phyloP scores from a whole-genome alignment of 164 flowering plant genomes.

The Aristolochia fimbriata region DNA sequence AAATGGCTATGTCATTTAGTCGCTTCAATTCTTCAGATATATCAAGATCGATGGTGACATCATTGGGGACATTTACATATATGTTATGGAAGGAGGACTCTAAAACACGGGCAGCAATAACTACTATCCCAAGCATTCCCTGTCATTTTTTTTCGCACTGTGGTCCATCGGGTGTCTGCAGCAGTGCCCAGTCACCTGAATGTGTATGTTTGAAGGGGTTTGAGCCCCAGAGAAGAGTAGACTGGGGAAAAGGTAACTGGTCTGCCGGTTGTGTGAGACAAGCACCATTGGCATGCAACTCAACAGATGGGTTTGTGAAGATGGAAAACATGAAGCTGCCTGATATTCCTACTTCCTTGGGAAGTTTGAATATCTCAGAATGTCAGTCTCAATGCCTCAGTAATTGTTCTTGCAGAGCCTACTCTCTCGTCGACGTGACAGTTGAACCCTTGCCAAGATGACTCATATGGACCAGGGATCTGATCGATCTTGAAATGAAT shows the following conservation, averaged over 20 bases:
- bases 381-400: slow-evolving; percentile 2
- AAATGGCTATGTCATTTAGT: neutral
- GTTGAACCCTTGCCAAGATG: neutral
- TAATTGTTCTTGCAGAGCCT: slow-evolving; percentile 8
- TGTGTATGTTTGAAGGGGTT: slow-evolving; percentile 8
- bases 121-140: neutral
- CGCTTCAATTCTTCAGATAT: neutral
- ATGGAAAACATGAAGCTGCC: slow-evolving; percentile 11
- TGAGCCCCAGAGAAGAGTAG: neutral
- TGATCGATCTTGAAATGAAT: neutral
- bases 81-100: slow-evolving; percentile 1
- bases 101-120: neutral
- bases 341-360: neutral
- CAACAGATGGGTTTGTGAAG: slow-evolving; percentile 1
- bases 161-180: slow-evolving; percentile 6
- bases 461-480: neutral
- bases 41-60: neutral
- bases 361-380: neutral
- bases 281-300: slow-evolving; percentile 3
- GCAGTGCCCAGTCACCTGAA: neutral
- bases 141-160: slow-evolving; percentile 2
- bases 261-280: slow-evolving; percentile 8
- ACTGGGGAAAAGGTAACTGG: slow-evolving; percentile 8
- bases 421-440: neutral
- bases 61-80: neutral